phyloP scores from a whole-genome alignment of 495 filamentous ascomycete genomes.

The Hyaloscypha variabilis region DNA sequence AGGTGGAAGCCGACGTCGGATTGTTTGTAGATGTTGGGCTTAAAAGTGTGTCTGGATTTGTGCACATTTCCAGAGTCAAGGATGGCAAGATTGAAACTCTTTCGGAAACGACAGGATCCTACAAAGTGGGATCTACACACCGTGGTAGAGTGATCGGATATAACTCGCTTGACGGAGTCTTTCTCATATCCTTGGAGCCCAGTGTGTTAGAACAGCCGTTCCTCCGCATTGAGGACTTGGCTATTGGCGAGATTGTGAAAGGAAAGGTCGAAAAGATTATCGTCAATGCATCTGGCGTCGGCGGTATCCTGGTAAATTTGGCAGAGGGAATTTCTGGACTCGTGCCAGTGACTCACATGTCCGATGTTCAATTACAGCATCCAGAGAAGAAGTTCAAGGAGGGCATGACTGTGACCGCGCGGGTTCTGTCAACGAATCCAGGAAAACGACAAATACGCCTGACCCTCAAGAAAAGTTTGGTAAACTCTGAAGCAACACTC shows the following conservation, averaged over 20 bases:
- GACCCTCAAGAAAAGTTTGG: slow-evolving; percentile 89
- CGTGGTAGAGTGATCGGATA: slow-evolving; percentile 83
- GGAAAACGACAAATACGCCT: slow-evolving; percentile 79
- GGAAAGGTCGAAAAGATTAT: slow-evolving; percentile 85
- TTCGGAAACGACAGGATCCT: slow-evolving; percentile 72
- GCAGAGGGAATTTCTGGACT: slow-evolving; percentile 85
- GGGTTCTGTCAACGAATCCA: slow-evolving; percentile 80
- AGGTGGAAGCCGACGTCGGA: slow-evolving; percentile 76
- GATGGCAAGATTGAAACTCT: slow-evolving; percentile 85
- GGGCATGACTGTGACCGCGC: slow-evolving; percentile 78
- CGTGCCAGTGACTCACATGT: slow-evolving; percentile 84
- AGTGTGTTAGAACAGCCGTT: slow-evolving; percentile 84
- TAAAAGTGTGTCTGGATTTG: slow-evolving; percentile 75
- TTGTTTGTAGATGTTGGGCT: slow-evolving; percentile 82
- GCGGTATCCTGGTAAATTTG: slow-evolving; percentile 78
- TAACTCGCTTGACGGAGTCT: slow-evolving; percentile 83
- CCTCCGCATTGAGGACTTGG: slow-evolving; percentile 85
- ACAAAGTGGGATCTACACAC: slow-evolving; percentile 75
- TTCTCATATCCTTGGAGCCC: slow-evolving; percentile 80
- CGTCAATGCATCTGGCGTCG: slow-evolving; percentile 69
- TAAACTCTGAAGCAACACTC: slow-evolving; percentile 79
- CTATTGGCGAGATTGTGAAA: slow-evolving; percentile 77
- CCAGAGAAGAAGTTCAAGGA: slow-evolving; percentile 95
- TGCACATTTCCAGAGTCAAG: slow-evolving; percentile 88
- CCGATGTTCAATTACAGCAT: slow-evolving; percentile 84